phyloP scores from a whole-genome alignment of 345 rosid species.

The Eucalyptus pumila region DNA sequence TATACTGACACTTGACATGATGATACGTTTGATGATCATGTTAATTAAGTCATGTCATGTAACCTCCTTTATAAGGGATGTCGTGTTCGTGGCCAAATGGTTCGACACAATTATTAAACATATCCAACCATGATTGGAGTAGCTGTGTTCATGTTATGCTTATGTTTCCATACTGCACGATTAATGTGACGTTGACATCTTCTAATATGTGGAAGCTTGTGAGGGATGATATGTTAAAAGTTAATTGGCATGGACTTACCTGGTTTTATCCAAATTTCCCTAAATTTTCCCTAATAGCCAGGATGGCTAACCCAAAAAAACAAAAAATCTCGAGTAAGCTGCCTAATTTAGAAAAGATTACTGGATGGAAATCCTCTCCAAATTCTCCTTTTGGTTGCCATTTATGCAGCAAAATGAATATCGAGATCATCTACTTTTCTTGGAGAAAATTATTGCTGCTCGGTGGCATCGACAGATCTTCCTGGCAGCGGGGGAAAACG shows the following conservation, averaged over 20 bases:
- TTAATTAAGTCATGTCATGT: neutral
- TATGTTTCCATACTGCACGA: neutral
- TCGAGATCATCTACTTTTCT: neutral
- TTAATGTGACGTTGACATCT: neutral
- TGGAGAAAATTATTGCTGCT: neutral
- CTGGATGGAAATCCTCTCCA: neutral
- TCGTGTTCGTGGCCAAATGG: neutral
- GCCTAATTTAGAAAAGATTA: neutral
- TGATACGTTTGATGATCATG: neutral
- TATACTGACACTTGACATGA: rapidly evolving
- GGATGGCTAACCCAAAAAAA: neutral
- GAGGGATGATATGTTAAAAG: neutral
- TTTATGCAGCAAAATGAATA: neutral
- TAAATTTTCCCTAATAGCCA: neutral
- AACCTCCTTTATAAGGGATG: neutral
- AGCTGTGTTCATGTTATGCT: neutral
- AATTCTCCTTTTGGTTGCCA: neutral
- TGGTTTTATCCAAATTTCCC: neutral
- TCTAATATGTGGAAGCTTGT: neutral
- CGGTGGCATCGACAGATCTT: neutral
- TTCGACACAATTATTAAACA: neutral
- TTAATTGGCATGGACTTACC: neutral
- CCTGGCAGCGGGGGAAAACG: neutral
- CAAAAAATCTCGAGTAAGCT: neutral
- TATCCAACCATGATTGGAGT: neutral